Base-by-base conservation (phyloP, 2,329 filamentous ascomycete genomes). In the Podosphaera fusca region DNA sequence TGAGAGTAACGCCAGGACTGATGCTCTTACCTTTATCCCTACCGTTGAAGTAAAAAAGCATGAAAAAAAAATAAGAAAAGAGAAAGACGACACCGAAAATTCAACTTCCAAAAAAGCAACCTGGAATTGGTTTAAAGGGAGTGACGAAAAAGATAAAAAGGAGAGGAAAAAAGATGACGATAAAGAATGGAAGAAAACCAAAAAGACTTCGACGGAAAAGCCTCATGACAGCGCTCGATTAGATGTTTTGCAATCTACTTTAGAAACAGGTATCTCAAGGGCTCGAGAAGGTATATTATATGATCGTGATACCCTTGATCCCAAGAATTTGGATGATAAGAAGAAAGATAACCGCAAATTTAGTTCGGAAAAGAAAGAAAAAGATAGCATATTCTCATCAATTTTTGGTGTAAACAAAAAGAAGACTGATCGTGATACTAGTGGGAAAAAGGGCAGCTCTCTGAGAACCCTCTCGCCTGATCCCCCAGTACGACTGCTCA, bases 391-490 rank as follows among this genome's bases (percentile, higher is more conserved):
- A n/a, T 89, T 98, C 63, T 90, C 88, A 0, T 92, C 88, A 0
- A 81, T 98, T 57, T 96, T 98, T 66, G 87, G 88, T 14, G 85
- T 87, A 47, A 79, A 84, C 59, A 94, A 94, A 73, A 94, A 90
- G 73, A 94, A 87, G 70, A 75, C 79, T 58, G 85, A 90, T 58
- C 82, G 81, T 62, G 87, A 94, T 57, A 77, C 77, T 38, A 75
- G 75, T 58, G 77, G 81, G 63, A 89, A 87, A 71, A 94, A 89
- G 70, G 77, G 74, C 38, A 80, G 83, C 62, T 75, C 75, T 6
- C 79, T 84, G 53, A 80, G 87, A 56, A 80, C 83, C 4, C 72
- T 87, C 6, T 94, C 89, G 0, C 89, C 90, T 2, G 88, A 95
- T 47, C 82, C 83, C n/a, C 76, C 78, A 10, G 80, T 80, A 61